A percentile compares a stretch with the other conserved stretches of the same genome.
These are phyloP conservation scores for Micractinium sp. DNA, from an alignment of 139 green algal genomes.

Conservation along the genomic window DNA sequence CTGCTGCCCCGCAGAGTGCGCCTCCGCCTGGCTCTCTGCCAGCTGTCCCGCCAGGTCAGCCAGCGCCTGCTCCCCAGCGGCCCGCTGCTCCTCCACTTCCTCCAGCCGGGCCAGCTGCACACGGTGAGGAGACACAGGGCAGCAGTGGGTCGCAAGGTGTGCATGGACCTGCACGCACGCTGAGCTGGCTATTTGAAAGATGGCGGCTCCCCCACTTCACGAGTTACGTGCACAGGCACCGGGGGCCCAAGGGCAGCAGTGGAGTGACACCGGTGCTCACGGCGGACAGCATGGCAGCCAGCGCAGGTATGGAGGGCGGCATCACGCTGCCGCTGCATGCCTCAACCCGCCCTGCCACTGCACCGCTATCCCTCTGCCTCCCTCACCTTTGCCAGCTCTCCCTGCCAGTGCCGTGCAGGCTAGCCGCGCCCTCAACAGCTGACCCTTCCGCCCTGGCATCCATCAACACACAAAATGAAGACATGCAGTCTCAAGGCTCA, in stretches of 20 bases:
- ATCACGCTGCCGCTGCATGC: no score
- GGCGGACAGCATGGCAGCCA: no score
- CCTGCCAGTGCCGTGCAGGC: no score
- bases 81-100: not conserved
- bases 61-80: not conserved
- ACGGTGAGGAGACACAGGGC: not conserved
- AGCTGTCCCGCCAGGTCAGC: not conserved
- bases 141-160: not conserved
- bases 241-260: no score
- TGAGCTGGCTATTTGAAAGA: not conserved
- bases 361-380: not conserved
- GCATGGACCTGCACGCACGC: not conserved
- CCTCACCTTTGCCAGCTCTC: not conserved
- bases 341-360: not conserved
- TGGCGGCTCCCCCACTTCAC: no score
- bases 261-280: no score
- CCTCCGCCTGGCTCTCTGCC: not conserved
- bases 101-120: slow-evolving; percentile 23
- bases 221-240: no score
- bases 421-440: not conserved
- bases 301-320: no score
- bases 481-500: slow-evolving; percentile 8
- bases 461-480: no score
- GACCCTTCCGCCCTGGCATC: not conserved
- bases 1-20: not conserved